phyloP scores from a whole-genome alignment of 495 filamentous ascomycete species.

The Arthonia radiata region DNA sequence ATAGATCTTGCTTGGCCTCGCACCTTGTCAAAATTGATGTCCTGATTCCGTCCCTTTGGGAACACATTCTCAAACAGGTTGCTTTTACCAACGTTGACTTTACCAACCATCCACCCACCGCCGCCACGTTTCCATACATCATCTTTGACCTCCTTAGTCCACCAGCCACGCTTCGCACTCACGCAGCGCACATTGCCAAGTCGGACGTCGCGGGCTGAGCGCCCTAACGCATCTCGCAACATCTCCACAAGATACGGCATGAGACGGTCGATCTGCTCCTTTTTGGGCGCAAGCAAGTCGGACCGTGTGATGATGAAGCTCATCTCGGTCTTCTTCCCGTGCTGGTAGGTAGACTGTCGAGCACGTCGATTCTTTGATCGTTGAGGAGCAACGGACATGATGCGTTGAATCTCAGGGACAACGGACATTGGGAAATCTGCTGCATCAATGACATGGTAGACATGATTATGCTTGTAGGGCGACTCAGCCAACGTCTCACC shows the following conservation, averaged over 20 bases:
- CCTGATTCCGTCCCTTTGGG: conserved; percentile 45
- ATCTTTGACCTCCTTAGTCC: conserved; percentile 67
- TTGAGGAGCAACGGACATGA: conserved; percentile 35
- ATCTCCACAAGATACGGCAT: conserved; percentile 59
- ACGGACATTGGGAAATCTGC: conserved; percentile 92
- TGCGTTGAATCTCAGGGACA: conserved; percentile 33
- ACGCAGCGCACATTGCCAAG: conserved; percentile 68
- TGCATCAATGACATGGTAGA: conserved; percentile 95
- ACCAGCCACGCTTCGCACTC: conserved; percentile 63
- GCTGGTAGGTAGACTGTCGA: conserved; percentile 29
- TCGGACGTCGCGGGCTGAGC: conserved; percentile 32
- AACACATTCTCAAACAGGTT: conserved; percentile 65
- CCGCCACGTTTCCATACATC: conserved; percentile 57
- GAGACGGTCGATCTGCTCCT: conserved; percentile 54
- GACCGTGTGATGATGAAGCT: conserved; percentile 77
- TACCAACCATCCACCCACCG: conserved; percentile 94
- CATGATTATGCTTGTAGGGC: conserved; percentile 64
- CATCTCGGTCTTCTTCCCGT: conserved; percentile 37
- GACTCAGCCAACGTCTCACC: conserved; percentile 62
- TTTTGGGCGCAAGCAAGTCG: conserved; percentile 58
- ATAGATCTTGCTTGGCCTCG: conserved; percentile 8
- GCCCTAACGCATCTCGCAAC: conserved; percentile 45
- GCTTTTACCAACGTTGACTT: conserved; percentile 91
- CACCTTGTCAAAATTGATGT: conserved; percentile 10
- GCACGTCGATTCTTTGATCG: conserved; percentile 56